phyloP scores from a whole-genome alignment of 2,329 filamentous ascomycete genomes.

The Colletotrichum noveboracense region DNA sequence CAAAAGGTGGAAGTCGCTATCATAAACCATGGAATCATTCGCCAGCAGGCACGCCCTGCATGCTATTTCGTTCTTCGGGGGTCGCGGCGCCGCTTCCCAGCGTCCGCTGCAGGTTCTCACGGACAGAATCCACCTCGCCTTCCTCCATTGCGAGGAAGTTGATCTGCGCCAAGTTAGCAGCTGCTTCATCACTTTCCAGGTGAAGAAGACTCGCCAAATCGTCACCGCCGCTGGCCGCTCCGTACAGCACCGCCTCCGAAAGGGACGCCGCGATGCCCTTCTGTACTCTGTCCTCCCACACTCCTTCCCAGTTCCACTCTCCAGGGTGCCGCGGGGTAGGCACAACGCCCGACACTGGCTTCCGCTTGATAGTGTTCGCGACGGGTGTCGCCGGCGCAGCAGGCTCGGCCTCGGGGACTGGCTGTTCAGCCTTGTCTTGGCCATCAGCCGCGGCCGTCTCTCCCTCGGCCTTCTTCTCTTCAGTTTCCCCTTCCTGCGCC shows the following conservation, averaged over 20 bases:
- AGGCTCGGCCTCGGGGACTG: background rate
- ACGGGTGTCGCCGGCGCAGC: background rate
- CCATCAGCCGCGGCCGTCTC: background rate
- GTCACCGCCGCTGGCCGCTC: slow-evolving; percentile 56
- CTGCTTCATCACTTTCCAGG: background rate
- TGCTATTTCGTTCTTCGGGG: slow-evolving; percentile 24
- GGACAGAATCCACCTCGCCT: slow-evolving; percentile 60
- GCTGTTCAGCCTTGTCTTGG: slow-evolving; percentile 25
- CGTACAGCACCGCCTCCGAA: slow-evolving; percentile 81
- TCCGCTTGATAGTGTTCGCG: slow-evolving; percentile 11
- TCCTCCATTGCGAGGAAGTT: slow-evolving; percentile 71
- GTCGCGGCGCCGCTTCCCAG: slow-evolving; percentile 34
- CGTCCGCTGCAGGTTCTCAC: slow-evolving; percentile 62
- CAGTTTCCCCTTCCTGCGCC: background rate
- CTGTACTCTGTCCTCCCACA: slow-evolving; percentile 90
- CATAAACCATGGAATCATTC: slow-evolving; percentile 7
- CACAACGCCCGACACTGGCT: slow-evolving; percentile 3
- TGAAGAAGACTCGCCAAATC: slow-evolving; percentile 15
- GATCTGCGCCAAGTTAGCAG: slow-evolving; percentile 50
- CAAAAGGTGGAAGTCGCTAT: slow-evolving; percentile 14
- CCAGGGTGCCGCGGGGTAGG: slow-evolving; percentile 62
- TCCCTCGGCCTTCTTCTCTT: background rate
- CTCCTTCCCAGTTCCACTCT: slow-evolving; percentile 97
- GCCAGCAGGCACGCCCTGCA: slow-evolving; percentile 10
- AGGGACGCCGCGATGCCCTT: slow-evolving; percentile 79